Evolutionary conservation across 2,329 filamentous ascomycete genomes (phyloP), one percentile per base, ranked within the genome.

Genomic region (Diaporthe aspalathi): DNA sequence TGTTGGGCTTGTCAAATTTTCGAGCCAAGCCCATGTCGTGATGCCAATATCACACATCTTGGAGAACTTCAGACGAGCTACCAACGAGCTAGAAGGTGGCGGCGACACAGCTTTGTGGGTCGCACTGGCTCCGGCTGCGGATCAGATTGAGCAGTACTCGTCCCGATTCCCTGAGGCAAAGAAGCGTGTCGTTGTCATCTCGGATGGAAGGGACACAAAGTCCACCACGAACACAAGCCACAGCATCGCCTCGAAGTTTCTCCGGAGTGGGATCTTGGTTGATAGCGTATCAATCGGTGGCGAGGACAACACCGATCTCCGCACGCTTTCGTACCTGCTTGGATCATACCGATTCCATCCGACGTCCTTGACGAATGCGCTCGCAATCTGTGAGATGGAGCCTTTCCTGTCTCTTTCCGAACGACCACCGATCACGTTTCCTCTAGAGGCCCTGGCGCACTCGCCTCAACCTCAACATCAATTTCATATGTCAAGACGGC

Each of bases 311-410:
- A 22, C 16, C 5, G 53, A 68, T 14, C 20, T 68, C 27, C 40
- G 52, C 24, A 68, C 67, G 11, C 20, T 68, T 16, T 68, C 67
- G 17, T 60, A 60, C 29, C 4, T 68, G n/a, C 53, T 60, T 14
- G 53, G 67, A 16, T 68, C 52, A 45, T 68, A 68, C 17, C 12
- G 53, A 22, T 68, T 68, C 43, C 53, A 35, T 11, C 67, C 67
- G n/a, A 40, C 53, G 6, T 60, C 67, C 1, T 35, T 68, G 53
- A 20, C 38, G 5, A 68, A 68, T 9, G 53, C 53, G 9, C 38
- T 68, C 32, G 50, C 67, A 27, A 68, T 68, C 3, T 68, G 67
- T 43, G 67, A 68, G 53, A 68, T 68, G 67, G 67, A 68, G 43
- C 67, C 67, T 20, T 68, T 68, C 67, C 53, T 68, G 14, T 60